Evolutionary conservation across 345 rosid species (phyloP), one percentile per base, ranked within the genome.

Genomic region (Leavenworthia alabamica): DNA sequence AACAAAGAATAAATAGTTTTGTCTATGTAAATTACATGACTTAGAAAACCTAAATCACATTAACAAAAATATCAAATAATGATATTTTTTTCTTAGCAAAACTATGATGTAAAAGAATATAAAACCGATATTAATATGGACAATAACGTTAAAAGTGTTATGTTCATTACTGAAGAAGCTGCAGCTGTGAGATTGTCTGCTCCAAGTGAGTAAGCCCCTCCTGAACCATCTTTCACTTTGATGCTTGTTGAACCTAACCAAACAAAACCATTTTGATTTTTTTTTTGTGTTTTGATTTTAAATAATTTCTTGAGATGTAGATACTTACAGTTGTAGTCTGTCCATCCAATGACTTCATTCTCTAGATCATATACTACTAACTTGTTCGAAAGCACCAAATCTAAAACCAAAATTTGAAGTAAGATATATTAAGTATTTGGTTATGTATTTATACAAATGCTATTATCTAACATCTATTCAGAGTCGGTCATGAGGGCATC

Each of bases 331-430:
- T 93, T 81, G 74, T 86, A 75, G 1, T 83, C 86, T 36, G 77
- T 77, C 99, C 99, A 93, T 74, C 99, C 99, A 63, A 93, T 77
- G 22, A 68, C 76, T 71, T 82, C 91, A 3, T 84, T 87, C 72
- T 78, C 91, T 12, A 89, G 64, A 73, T 93, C 94, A 60, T 93
- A 93, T 49, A 86, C 46, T 33, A 93, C 97, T 62, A 93, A 81
- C 82, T 83, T 93, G 75, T 87, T 81, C 13, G 97, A 85, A 36
- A 93, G 82, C 77, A 84, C 96, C 83, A 93, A 83, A 78, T 86
- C 98, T 92, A 86, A 20, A 52, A 60, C 48, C 31, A 35, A 35
- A 45, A 15, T 10, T 10, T 60, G 2, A 48, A 29, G 51, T 4
- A 6, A 8, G 3, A 46, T 19, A 36, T 17, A 31, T 50, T 0